phyloP scores from a whole-genome alignment of 73 alveolate genomes.

The Diophrys sp. region DNA sequence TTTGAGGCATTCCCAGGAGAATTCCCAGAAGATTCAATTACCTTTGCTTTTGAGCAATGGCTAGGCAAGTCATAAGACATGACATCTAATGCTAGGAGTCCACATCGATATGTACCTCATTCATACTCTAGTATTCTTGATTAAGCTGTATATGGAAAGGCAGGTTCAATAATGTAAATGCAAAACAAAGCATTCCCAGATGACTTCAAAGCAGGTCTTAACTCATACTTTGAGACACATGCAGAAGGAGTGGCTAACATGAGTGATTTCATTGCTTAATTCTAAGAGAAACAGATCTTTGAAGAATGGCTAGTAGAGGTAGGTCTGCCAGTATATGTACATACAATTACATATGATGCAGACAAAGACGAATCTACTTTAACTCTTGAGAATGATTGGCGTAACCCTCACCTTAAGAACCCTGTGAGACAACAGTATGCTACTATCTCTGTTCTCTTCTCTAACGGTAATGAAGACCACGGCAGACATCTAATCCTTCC shows the following conservation, averaged over 20 bases:
- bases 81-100: not conserved
- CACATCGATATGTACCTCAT: not conserved
- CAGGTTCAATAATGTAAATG: not conserved
- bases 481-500: too few species aligned
- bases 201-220: constrained; percentile 5
- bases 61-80: not conserved
- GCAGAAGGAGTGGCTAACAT: not conserved
- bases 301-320: not conserved
- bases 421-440: too few species aligned
- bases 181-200: not conserved
- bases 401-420: not conserved
- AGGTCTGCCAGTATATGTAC: not conserved
- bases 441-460: too few species aligned
- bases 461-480: too few species aligned
- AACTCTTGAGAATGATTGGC: not conserved
- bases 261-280: not conserved
- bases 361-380: not conserved
- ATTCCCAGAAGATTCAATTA: not conserved
- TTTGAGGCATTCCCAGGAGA: not conserved
- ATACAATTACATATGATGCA: not conserved
- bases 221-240: not conserved
- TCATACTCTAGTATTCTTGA: not conserved
- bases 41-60: not conserved
- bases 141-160: not conserved
- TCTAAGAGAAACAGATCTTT: not conserved